Evolutionary conservation across 116 monocot species (phyloP), one percentile per base, ranked within the genome.

Genomic region (Papilionanthe hybrid): DNA sequence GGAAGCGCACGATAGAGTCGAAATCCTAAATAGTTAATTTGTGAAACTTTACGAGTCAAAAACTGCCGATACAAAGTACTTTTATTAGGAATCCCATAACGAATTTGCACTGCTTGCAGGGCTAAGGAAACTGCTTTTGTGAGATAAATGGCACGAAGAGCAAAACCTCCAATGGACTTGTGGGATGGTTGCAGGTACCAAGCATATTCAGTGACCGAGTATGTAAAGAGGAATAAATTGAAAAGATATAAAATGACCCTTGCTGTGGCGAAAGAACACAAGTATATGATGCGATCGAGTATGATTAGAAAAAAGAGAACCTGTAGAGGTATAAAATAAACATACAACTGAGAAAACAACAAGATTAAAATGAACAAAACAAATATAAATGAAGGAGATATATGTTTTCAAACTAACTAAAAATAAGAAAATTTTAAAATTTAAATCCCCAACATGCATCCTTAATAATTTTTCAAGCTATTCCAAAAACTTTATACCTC

Each of bases 231-330:
- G 41, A 93, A 75, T 58, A 98, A 81, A 80, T 94, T 98, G 85
- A 93, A 94, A 78, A 94, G 78, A 81, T 94, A 98, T 75, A 94
- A 94, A n/a, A 98, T 81, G 78, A 94, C 78, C 82, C 93, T 94
- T 23, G 75, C 91, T 5, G 88, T 90, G 48, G 91, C 88, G 82
- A 94, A 98, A 42, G 98, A 98, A 77, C 95, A 98, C 18, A 98
- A 63, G 75, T 98, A 98, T 79, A 98, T 93, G 41, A 93, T 88
- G 22, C 98, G 94, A 74, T 98, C 95, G 78, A 98, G 86, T 72
- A 98, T 95, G 67, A 98, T 98, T 79, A 98, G 82, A 90, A 98
- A 98, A 85, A 98, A 94, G 5, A 98, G 84, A 82, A 89, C 83
- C 97, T 97, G 91, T 77, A 89, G 79, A 78, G 9, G 44, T 65